Evolutionary conservation across 179 eudicot species (phyloP), one percentile per base, ranked within the genome.

Genomic region (Heliamphora pulchella): DNA sequence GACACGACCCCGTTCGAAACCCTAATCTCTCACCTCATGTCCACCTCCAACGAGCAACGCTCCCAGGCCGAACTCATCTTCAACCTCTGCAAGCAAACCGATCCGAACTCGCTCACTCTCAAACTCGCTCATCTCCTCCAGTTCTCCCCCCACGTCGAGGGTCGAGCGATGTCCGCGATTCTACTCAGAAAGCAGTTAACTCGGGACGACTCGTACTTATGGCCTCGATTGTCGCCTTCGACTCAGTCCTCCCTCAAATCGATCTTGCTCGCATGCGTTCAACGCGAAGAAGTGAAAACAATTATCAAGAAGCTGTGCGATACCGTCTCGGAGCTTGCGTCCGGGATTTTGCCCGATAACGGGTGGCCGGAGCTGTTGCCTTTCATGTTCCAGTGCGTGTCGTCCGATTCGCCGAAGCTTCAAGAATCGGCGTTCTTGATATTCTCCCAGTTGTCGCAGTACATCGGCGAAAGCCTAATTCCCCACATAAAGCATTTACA

Each of bases 301-400:
- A 91, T 95, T 0, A 82, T 90, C 8, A 92, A 91, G 82, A 95
- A 93, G 88, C 80, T 95, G 0, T 95, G 95, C 78, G 97, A 91
- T 74, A 90, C 97, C 61, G 77, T 95, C 4, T 91, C 97, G 5
- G 95, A 93, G 81, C 88, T 95, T 1, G 97, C 97, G 4, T 92
- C 98, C 0, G 89, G 93, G 13, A 87, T 95, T 71, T 68, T 95
- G 2, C 95, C 94, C 0, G 95, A 95, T 0, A 90, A 89, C 50
- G 88, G 83, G 0, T 95, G 98, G 97, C 95, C 95, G 0, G 97
- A 93, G 62, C 84, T 95, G 3, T 76, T 95, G 54, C 98, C 97
- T 0, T 95, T 95, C 51, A 91, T 93, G 90, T 95, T 95, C 78
- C 92, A 92, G 66, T 95, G 95, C 58, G 95, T 95, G 3, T 91